phyloP scores from a whole-genome alignment of 2,329 filamentous ascomycete species.

The Blastomyces parvus region DNA sequence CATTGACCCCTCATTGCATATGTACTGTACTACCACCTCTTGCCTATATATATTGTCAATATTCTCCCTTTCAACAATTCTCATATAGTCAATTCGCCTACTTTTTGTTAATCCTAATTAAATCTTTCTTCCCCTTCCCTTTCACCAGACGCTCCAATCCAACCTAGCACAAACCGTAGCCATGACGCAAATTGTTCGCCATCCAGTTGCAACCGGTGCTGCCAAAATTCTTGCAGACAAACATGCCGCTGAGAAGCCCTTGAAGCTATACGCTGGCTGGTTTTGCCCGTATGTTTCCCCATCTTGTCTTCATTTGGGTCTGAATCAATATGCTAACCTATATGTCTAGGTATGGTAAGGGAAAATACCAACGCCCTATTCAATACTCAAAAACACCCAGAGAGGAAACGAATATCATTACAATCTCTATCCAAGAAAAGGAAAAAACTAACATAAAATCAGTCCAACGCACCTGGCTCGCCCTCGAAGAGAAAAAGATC shows the following conservation, averaged over 20 bases:
- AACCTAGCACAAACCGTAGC: constrained; percentile 20
- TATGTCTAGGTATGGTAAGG: constrained; percentile 27
- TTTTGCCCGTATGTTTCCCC: constrained; percentile 48
- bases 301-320: background rate
- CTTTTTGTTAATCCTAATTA: background rate
- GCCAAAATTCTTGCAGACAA: constrained; percentile 32
- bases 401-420: too few species aligned
- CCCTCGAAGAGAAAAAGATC: constrained; percentile 62
- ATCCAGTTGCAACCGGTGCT: constrained; percentile 38
- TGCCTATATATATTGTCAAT: background rate
- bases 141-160: background rate
- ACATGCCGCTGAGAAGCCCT: constrained; percentile 27
- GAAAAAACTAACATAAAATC: constrained; percentile 7
- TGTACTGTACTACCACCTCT: background rate
- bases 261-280: constrained; percentile 64
- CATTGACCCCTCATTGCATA: background rate
- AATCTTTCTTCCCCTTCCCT: too few species aligned
- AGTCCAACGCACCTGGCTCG: constrained; percentile 63
- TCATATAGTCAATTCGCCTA: background rate
- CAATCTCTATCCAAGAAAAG: background rate
- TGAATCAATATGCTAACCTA: constrained; percentile 9
- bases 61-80: background rate
- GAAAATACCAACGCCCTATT: background rate
- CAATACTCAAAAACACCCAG: background rate
- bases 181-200: constrained; percentile 29